Evolutionary conservation across 1,284 basidiomycete species (phyloP).

Genomic region (Ceraceosorus guamensis): DNA sequence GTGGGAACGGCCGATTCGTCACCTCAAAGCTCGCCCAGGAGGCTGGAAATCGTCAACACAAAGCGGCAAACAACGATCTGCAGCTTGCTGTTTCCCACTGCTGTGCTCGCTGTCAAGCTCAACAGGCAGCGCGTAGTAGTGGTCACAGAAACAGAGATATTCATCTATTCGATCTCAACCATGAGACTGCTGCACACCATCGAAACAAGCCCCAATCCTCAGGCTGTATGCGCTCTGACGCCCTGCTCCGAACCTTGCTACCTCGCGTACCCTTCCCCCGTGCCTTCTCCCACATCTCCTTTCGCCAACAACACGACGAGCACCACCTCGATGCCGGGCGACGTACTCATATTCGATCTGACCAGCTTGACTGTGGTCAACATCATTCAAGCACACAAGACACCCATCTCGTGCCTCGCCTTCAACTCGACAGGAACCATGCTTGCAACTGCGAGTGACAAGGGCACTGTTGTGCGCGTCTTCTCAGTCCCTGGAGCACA

Average conservation of each 20-base stretch:
- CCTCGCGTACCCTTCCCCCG: constrained; percentile 89
- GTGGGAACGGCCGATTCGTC: constrained; percentile 77
- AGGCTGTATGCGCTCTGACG: constrained; percentile 88
- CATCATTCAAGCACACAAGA: constrained; percentile 94
- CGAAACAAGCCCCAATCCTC: constrained; percentile 89
- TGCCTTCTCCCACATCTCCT: constrained; percentile 69
- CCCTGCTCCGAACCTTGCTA: constrained; percentile 93
- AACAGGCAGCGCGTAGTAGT: constrained; percentile 94
- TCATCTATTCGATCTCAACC: constrained; percentile 97
- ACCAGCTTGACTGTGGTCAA: constrained; percentile 82
- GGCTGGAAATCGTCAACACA: constrained; percentile 94
- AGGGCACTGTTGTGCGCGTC: constrained; percentile 93
- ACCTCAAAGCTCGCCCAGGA: constrained; percentile 63
- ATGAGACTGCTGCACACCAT: constrained; percentile 97
- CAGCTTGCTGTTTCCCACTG: constrained; percentile 92
- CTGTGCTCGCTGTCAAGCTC: constrained; percentile 89
- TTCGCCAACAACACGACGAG: constrained; percentile 48
- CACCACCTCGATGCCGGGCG: constrained; percentile 50
- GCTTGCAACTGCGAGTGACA: constrained; percentile 87
- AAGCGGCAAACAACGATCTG: constrained; percentile 99
- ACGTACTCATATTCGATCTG: constrained; percentile 65
- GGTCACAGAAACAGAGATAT: constrained; percentile 89
- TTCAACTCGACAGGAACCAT: constrained; percentile 82
- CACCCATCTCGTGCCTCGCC: constrained; percentile 78
- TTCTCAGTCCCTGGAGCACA: constrained; percentile 85